Evolutionary conservation across 305 asterid species (phyloP).

Genomic region (Fraxinus xanthoxyloides): DNA sequence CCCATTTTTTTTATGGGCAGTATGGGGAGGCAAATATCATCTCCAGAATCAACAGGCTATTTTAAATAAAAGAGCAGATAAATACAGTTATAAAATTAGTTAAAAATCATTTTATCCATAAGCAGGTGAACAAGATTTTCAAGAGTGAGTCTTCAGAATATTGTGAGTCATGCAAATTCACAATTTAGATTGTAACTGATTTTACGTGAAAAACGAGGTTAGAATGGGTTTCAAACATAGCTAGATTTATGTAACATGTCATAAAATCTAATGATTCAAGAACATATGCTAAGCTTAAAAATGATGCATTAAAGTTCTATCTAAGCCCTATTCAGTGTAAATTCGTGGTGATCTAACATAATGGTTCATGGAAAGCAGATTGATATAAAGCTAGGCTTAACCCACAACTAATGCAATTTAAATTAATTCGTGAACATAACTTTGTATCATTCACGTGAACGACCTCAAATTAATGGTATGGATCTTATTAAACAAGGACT

Average conservation of each 20-base stretch:
- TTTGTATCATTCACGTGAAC: background rate
- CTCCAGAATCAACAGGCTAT: background rate
- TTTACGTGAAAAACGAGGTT: background rate
- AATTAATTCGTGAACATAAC: background rate
- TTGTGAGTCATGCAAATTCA: background rate
- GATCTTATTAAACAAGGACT: conserved; percentile 7
- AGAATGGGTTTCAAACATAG: background rate
- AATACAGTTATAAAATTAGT: background rate
- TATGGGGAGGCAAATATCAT: background rate
- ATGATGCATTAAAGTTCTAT: background rate
- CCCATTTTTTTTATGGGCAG: background rate
- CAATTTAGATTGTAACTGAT: background rate
- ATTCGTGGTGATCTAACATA: background rate
- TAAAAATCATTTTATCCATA: background rate
- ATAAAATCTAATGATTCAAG: background rate
- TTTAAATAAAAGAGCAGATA: background rate
- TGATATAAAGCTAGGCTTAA: background rate
- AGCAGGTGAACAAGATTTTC: background rate
- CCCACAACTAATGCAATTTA: background rate
- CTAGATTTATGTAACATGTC: background rate
- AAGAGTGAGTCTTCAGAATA: background rate
- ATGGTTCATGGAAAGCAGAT: background rate
- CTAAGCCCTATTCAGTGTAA: background rate
- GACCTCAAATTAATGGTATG: background rate
- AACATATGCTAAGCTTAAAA: background rate